These are phyloP conservation scores for Solanum etuberosum DNA, from an alignment of 257 asterid genomes.

Conservation along the genomic window DNA sequence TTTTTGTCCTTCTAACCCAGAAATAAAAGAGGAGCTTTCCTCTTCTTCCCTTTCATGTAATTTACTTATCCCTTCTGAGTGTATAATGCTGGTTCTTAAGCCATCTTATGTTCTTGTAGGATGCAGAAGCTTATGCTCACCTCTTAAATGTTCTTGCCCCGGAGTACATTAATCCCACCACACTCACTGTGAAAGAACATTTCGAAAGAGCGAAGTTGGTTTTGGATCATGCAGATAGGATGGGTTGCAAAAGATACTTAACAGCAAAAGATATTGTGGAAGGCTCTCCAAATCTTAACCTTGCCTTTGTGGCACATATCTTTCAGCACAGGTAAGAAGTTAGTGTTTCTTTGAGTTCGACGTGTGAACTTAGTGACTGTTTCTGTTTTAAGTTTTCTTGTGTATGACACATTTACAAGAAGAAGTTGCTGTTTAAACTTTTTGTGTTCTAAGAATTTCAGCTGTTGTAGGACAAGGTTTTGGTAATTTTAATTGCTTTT, in stretches of 20 bases:
- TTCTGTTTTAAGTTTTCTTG: neutral
- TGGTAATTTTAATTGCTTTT: neutral
- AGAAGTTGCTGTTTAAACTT: neutral
- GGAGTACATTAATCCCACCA: constrained; percentile 66
- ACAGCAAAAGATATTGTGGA: constrained; percentile 95
- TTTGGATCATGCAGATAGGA: constrained; percentile 94
- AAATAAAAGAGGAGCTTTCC: neutral
- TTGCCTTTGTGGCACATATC: constrained; percentile 95
- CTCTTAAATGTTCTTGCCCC: constrained; percentile 90
- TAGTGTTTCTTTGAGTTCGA: neutral
- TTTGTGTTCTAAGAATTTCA: neutral
- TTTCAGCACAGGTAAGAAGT: constrained; percentile 86
- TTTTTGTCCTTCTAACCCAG: neutral
- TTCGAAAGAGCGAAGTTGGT: constrained; percentile 87
- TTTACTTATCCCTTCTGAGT: neutral
- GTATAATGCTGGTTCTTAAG: neutral
- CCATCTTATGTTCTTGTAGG: constrained; percentile 40
- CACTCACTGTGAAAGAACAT: constrained; percentile 46
- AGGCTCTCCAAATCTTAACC: constrained; percentile 95
- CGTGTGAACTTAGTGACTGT: neutral
- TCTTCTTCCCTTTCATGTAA: neutral
- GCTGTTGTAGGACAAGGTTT: neutral
- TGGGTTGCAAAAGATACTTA: constrained; percentile 95
- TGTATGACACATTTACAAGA: neutral
- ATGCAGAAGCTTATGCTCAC: constrained; percentile 88